Evolutionary conservation across 2,329 filamentous ascomycete species (phyloP).

Genomic region (Didymella arachidicola): DNA sequence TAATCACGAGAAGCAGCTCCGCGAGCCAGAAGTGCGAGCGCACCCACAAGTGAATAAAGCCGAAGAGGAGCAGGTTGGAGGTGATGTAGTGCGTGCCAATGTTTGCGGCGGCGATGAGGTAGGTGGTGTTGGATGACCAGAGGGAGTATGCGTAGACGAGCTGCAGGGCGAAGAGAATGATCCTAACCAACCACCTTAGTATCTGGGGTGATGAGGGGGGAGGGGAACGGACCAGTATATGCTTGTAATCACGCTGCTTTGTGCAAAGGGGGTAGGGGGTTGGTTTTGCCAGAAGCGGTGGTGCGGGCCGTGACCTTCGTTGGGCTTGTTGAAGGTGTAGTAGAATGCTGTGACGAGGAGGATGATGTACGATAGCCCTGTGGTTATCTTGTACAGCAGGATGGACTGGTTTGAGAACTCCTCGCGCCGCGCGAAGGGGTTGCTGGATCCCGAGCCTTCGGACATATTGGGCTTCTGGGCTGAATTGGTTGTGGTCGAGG

Average conservation of each 20-base stretch:
- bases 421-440: conserved; percentile 78
- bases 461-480: conserved; percentile 4
- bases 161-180: conserved; percentile 78
- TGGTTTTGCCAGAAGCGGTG: conserved; percentile 80
- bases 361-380: conserved; percentile 76
- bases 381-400: conserved; percentile 77
- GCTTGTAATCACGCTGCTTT: conserved; percentile 68
- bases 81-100: conserved; percentile 85
- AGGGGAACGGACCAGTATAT: conserved; percentile 73
- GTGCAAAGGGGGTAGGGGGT: conserved; percentile 74
- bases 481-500: not conserved
- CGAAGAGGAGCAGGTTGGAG: conserved; percentile 83
- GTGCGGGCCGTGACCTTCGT: conserved; percentile 64
- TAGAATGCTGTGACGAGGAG: conserved; percentile 76
- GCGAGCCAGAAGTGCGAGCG: conserved; percentile 77
- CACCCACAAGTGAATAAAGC: conserved; percentile 84
- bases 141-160: conserved; percentile 78
- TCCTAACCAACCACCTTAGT: conserved; percentile 55
- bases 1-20: conserved; percentile 77
- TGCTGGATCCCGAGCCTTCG: conserved; percentile 57
- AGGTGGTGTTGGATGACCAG: conserved; percentile 70
- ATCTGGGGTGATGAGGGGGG: too few relatives aligned
- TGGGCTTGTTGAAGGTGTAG: conserved; percentile 72
- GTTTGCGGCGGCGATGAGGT: conserved; percentile 74
- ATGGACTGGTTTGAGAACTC: conserved; percentile 68